These are phyloP conservation scores for Naganishia sp. DNA, from an alignment of 1,284 basidiomycete species.

Conservation along the genomic window DNA sequence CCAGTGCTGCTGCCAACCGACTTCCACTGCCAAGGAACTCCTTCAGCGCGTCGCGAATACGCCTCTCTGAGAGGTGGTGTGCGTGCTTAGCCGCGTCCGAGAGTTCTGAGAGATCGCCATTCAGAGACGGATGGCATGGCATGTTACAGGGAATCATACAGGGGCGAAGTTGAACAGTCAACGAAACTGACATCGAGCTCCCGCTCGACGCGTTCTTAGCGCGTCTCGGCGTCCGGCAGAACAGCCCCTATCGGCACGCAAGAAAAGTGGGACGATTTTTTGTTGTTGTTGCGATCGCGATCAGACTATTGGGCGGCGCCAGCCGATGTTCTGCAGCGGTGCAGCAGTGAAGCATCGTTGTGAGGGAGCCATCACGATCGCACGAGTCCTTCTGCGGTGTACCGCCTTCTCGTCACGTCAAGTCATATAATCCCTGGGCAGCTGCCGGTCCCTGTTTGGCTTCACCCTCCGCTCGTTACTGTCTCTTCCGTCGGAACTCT, in stretches of 20 bases:
- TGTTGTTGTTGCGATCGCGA: slow-evolving; percentile 23
- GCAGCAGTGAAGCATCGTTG: neutral
- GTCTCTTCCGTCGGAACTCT: slow-evolving; percentile 26
- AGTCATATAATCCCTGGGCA: neutral
- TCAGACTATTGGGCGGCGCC: slow-evolving; percentile 5
- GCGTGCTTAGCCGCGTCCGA: no score
- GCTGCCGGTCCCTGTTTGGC: neutral
- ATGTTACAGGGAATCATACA: no score
- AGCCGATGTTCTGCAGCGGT: slow-evolving; percentile 3
- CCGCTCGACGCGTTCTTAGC: no score
- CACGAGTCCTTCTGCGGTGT: neutral
- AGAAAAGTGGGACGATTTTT: slow-evolving; percentile 26
- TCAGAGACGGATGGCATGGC: no score
- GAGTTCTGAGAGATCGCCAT: no score
- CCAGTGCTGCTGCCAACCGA: no score
- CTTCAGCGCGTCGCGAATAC: no score
- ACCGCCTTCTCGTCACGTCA: neutral
- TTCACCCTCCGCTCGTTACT: slow-evolving; percentile 11
- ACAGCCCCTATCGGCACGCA: neutral
- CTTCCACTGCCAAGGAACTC: no score
- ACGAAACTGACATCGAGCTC: no score
- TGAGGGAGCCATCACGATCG: neutral
- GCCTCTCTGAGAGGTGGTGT: no score
- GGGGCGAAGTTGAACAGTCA: no score
- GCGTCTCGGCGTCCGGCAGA: neutral